Evolutionary conservation across 1,284 basidiomycete genomes (phyloP), one percentile per base, ranked within the genome.

Genomic region (Ganoderma meredithae): DNA sequence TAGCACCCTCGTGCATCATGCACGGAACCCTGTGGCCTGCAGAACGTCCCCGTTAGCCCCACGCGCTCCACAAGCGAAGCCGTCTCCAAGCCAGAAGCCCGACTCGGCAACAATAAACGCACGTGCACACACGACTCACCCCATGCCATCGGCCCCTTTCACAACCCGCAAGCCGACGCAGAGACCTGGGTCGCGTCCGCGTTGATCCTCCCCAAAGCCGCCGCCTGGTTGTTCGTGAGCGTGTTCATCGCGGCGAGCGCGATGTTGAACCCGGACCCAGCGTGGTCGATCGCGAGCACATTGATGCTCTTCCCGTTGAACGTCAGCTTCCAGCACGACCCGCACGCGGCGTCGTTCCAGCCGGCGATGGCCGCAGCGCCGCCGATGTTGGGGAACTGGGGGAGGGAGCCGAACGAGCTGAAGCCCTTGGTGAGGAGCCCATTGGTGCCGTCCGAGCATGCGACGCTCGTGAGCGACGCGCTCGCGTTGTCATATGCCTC

Each of bases 331-430:
- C 83, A 85, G 77, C 84, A 88, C 49, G 83, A 79, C 63, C 85
- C 85, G 74, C 85, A 86, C 41, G 76, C 72, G 17, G 76, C 22
- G 3, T 81, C 83, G 76, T 82, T 80, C 78, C 79, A 86, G 3
- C 80, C 81, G n/a, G 69, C 71, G 47, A 88, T 77, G 17, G 79
- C 80, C 36, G 73, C 74, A 3, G 80, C 81, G 33, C 83, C 86
- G 27, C 85, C 87, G 71, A 89, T 77, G 73, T 82, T 78, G 19
- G 87, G 86, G 78, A 83, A 89, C 25, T 65, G 76, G 41, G 85
- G 84, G 62, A 89, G 79, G 22, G 79, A 80, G 8, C 81, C 81
- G 72, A 88, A 84, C 25, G 82, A 86, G 40, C 76, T 77, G 76
- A 79, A 88, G 12, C 81, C 81, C 44, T 79, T 79, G 58, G 78